phyloP scores from a whole-genome alignment of 306 rosid genomes.

The Echinosophora koreensis region DNA sequence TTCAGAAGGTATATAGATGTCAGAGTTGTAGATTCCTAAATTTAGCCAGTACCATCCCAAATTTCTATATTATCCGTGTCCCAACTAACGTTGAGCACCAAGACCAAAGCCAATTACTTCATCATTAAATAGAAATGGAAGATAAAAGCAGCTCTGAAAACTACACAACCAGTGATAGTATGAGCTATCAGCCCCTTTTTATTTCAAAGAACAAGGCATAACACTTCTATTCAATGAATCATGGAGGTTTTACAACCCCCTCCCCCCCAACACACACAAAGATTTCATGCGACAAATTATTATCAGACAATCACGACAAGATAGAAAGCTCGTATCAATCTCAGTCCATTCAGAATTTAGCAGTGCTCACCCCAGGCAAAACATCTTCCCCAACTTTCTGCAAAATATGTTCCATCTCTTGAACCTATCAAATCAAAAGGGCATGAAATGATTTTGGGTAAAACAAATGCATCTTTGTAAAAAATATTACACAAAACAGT shows the following conservation, averaged over 20 bases:
- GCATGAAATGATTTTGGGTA: conserved; percentile 14
- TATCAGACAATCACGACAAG: conserved; percentile 16
- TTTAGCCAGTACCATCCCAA: background rate
- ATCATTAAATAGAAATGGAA: background rate
- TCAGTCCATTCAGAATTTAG: conserved; percentile 21
- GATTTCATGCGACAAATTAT: conserved; percentile 25
- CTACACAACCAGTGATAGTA: conserved; percentile 17
- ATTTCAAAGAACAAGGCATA: conserved; percentile 27
- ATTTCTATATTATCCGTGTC: background rate
- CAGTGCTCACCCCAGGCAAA: conserved; percentile 79
- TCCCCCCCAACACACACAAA: background rate
- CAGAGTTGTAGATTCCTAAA: conserved; percentile 4
- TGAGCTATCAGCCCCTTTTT: background rate
- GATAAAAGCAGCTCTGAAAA: conserved; percentile 1
- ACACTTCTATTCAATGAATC: conserved; percentile 1
- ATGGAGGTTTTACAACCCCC: background rate
- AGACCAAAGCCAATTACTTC: conserved; percentile 16
- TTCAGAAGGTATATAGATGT: conserved; percentile 9
- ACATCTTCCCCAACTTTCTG: conserved; percentile 76
- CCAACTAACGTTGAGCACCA: conserved; percentile 1
- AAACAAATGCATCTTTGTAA: background rate
- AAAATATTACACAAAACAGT: conserved; percentile 7
- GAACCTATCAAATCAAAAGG: conserved; percentile 64
- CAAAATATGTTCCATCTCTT: conserved; percentile 81
- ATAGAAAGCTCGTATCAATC: conserved; percentile 16